Evolutionary conservation across 495 filamentous ascomycete genomes (phyloP).

Genomic region (Parachaetomium inaequale): DNA sequence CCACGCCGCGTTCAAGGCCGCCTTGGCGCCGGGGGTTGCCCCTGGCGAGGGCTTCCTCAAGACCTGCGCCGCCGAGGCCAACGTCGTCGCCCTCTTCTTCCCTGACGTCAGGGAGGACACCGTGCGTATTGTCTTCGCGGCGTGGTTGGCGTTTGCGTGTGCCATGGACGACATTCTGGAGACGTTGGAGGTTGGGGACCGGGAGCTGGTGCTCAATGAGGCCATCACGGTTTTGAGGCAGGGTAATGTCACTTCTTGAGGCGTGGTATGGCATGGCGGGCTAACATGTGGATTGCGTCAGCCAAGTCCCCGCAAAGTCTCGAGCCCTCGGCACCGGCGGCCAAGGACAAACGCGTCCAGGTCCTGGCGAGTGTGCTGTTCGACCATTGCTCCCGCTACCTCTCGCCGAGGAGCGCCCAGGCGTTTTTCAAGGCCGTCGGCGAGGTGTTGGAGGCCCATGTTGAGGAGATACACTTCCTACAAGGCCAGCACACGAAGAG

Average conservation of each 20-base stretch:
- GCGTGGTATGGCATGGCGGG: neutral
- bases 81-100: slow-evolving; percentile 22
- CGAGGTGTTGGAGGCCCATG: slow-evolving; percentile 19
- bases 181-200: neutral
- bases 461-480: slow-evolving; percentile 20
- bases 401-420: neutral
- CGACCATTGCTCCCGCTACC: slow-evolving; percentile 8
- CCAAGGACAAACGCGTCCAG: slow-evolving; percentile 6
- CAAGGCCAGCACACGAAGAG: neutral
- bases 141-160: slow-evolving; percentile 23
- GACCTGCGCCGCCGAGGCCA: slow-evolving; percentile 17
- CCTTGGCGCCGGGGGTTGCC: neutral
- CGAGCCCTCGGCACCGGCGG: neutral
- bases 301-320: neutral
- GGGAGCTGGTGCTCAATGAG: slow-evolving; percentile 5
- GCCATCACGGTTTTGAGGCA: slow-evolving; percentile 11
- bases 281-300: neutral
- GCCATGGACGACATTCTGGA: slow-evolving; percentile 25
- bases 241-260: neutral
- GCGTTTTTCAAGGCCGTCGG: slow-evolving; percentile 15
- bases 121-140: slow-evolving; percentile 16
- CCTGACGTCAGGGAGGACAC: slow-evolving; percentile 11
- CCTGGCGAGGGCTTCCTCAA: slow-evolving; percentile 14
- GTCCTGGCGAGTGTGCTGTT: neutral
- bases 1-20: slow-evolving; percentile 11